Conservation (phyloP, 225 moss, liverwort and hornwort species). For the Physcomitrellopsis africana region DNA sequence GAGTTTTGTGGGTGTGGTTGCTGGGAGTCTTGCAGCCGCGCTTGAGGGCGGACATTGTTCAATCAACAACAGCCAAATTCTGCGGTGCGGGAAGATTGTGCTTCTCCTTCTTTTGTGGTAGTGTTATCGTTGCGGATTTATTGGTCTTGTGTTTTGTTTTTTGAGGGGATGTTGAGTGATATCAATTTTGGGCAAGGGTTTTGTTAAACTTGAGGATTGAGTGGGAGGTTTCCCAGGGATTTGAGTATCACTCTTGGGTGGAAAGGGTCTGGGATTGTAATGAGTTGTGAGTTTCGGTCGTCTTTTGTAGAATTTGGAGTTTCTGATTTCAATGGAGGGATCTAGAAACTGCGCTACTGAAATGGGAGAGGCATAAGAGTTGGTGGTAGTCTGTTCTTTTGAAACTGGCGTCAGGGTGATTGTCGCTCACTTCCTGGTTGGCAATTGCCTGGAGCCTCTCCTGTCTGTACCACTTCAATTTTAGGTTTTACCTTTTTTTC, state of each 20-base stretch:
- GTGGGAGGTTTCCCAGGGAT: background rate
- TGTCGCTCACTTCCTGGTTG: background rate
- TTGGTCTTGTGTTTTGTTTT: background rate
- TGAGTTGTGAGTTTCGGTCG: background rate
- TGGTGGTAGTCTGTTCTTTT: background rate
- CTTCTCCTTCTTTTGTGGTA: background rate
- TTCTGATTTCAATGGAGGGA: background rate
- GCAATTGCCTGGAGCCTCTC: background rate
- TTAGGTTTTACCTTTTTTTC: constrained; percentile 29
- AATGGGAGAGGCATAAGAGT: background rate
- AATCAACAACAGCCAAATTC: too few species aligned
- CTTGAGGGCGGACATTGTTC: too few species aligned
- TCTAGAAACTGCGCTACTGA: constrained; percentile 15
- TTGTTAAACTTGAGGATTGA: background rate
- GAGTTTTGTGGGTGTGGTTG: too few species aligned
- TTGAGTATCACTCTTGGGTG: background rate
- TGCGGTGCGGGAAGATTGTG: too few species aligned
- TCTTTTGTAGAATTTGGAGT: constrained; percentile 1
- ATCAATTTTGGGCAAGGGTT: background rate
- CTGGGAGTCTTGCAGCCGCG: too few species aligned
- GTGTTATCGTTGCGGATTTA: background rate
- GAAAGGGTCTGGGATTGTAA: background rate
- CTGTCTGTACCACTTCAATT: background rate
- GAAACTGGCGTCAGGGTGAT: background rate
- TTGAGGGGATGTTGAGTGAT: background rate